Percentiles rank a stretch among this genome's conserved stretches.
phyloP scores from a whole-genome alignment of 2,329 filamentous ascomycete species.

The Pestalotiopsis sp. region DNA sequence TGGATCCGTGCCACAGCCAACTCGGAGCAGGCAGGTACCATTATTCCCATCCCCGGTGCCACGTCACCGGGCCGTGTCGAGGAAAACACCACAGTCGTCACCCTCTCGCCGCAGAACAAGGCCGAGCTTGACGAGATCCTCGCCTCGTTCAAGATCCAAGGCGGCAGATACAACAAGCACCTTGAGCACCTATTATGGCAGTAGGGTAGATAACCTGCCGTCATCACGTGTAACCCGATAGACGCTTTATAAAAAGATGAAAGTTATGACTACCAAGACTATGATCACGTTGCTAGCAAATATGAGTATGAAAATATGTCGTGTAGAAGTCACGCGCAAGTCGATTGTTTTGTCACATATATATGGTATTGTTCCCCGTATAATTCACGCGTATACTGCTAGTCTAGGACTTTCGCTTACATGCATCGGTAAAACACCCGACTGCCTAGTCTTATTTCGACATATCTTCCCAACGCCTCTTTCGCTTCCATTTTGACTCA shows the following conservation, averaged over 20 bases:
- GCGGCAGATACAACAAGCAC: conserved; percentile 13
- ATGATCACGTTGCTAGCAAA: too few relatives aligned
- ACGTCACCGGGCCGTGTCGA: conserved; percentile 32
- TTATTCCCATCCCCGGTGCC: conserved; percentile 37
- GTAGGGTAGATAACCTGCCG: neutral
- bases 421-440: neutral
- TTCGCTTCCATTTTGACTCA: neutral
- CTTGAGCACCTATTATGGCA: neutral
- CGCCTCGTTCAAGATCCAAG: neutral
- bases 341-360: too few relatives aligned
- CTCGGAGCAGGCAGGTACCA: conserved; percentile 44
- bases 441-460: neutral
- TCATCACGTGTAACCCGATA: too few relatives aligned
- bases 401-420: too few relatives aligned
- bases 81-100: conserved; percentile 31
- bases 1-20: conserved; percentile 48
- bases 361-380: too few relatives aligned
- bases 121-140: conserved; percentile 12
- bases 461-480: neutral
- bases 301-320: too few relatives aligned
- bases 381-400: too few relatives aligned
- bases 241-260: neutral
- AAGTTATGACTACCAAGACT: neutral
- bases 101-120: conserved; percentile 12
- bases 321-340: too few relatives aligned